Evolutionary conservation across 2,329 filamentous ascomycete genomes (phyloP).

Genomic region (Herpomyces periplanetae): DNA sequence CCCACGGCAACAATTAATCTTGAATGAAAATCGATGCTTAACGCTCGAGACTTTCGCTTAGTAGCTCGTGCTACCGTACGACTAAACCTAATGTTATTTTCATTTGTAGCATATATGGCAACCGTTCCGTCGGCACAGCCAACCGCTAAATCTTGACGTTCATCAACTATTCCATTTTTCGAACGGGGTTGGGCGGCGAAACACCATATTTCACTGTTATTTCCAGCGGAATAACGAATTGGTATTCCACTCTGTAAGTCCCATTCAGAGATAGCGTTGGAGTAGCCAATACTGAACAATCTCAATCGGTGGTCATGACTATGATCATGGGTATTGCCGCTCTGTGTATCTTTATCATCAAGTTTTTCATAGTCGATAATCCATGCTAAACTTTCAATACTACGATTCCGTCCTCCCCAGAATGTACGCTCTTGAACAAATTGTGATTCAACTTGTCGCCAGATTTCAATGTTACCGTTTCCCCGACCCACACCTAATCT

Average conservation of each 20-base stretch:
- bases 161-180: slow-evolving; percentile 4
- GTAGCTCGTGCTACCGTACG: slow-evolving; percentile 32
- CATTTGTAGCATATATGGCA: slow-evolving; percentile 47
- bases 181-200: slow-evolving; percentile 38
- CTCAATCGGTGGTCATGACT: slow-evolving; percentile 28
- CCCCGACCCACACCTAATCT: slow-evolving; percentile 60
- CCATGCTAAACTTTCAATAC: slow-evolving; percentile 68
- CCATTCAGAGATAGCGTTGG: slow-evolving; percentile 74
- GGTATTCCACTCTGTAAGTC: slow-evolving; percentile 41
- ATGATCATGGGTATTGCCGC: slow-evolving; percentile 22
- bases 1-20: slow-evolving; percentile 47
- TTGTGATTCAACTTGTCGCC: slow-evolving; percentile 42
- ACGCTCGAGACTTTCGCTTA: slow-evolving; percentile 48
- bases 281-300: slow-evolving; percentile 85
- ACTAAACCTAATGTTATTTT: slow-evolving; percentile 43
- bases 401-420: slow-evolving; percentile 40
- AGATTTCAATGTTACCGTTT: slow-evolving; percentile 89
- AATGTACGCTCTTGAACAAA: slow-evolving; percentile 78
- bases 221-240: slow-evolving; percentile 46
- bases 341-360: slow-evolving; percentile 16
- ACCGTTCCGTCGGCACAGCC: slow-evolving; percentile 75
- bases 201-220: slow-evolving; percentile 90
- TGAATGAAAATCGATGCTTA: slow-evolving; percentile 65
- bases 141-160: slow-evolving; percentile 24
- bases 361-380: slow-evolving; percentile 42